Base-by-base conservation (phyloP, 441 rosid genomes). In the Flueggea neowawraea region DNA sequence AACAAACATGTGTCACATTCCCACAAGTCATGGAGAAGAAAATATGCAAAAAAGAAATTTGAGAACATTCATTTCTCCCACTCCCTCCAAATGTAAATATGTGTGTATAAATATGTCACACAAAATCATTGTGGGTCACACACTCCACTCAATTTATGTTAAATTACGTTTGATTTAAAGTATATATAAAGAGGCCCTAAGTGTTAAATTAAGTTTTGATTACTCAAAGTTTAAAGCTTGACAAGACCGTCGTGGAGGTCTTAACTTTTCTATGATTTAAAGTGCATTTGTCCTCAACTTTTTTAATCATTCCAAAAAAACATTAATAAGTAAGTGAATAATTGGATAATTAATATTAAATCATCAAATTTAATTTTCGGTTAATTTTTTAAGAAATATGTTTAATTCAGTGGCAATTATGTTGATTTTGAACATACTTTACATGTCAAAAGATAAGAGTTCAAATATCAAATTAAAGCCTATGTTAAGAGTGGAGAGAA, bases 181-280 rank as follows among this genome's bases (percentile, higher is more conserved):
- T 22, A 22, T 22, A 22, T 60, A 41, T 7, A 6, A 47, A 10
- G 45, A 43, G 45, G 45, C 45, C 45, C 17, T 31, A 64, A 22
- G 12, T 10, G 31, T 60, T 55, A 17, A 43, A 28, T n/a, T 56
- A 22, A 66, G 31, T 52, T 57, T n/a, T 15, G 56, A 58, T 56
- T 69, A 49, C 51, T 62, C 53, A 32, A 32, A 33, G 47, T 57
- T 28, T 67, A 63, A 68, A 61, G 67, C 41, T 69, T 77, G 82
- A 80, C 73, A 56, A 70, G 82, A 80, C 80, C 52, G 15, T 60
- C 17, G 74, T 72, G 73, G 74, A 58, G 68, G 10, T 43, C 58
- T 53, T 36, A 49, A 55, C 76, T 72, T 72, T 67, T 60, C 64
- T 62, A 62, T 69, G 61, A 67, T 67, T 69, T 68, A 61, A 70